Percentiles rank a stretch among this genome's conserved stretches.
These are phyloP conservation scores for Streptanthus diversifolius DNA, from an alignment of 345 rosid genomes.

Conservation along the genomic window DNA sequence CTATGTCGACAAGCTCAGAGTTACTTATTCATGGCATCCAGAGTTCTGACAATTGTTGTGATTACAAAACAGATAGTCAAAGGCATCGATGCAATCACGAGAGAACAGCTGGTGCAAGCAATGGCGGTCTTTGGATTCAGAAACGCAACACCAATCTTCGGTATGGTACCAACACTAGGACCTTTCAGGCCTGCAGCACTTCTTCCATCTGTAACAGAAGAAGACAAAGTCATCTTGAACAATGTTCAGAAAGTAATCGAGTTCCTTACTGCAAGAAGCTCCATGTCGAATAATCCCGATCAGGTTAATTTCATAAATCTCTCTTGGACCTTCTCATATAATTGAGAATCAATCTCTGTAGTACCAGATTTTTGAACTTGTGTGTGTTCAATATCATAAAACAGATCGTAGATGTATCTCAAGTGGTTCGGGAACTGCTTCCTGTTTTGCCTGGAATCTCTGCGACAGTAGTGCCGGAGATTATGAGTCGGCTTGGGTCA, in stretches of 20 bases:
- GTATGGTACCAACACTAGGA: conserved; percentile 78
- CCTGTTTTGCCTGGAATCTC: conserved; percentile 83
- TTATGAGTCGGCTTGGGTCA: conserved; percentile 67
- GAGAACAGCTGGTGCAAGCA: conserved; percentile 80
- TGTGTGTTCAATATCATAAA: background rate
- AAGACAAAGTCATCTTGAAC: conserved; percentile 65
- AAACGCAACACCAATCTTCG: conserved; percentile 62
- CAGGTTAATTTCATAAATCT: conserved; percentile 45
- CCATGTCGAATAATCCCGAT: conserved; percentile 48
- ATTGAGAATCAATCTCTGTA: background rate
- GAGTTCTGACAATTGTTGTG: background rate
- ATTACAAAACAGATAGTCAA: conserved; percentile 66
- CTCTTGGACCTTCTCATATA: background rate
- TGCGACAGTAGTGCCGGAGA: conserved; percentile 67
- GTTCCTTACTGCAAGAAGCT: conserved; percentile 75
- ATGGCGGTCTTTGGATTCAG: conserved; percentile 63
- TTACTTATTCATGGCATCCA: background rate
- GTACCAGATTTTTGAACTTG: background rate
- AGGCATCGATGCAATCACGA: conserved; percentile 87
- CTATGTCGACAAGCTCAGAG: background rate
- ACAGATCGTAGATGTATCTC: conserved; percentile 55
- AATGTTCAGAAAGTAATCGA: conserved; percentile 73
- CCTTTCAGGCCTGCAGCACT: conserved; percentile 71
- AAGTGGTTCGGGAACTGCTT: conserved; percentile 58
- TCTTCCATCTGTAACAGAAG: conserved; percentile 77